phyloP scores from a whole-genome alignment of 116 monocot genomes.

The Phalaenopsis hybrid region DNA sequence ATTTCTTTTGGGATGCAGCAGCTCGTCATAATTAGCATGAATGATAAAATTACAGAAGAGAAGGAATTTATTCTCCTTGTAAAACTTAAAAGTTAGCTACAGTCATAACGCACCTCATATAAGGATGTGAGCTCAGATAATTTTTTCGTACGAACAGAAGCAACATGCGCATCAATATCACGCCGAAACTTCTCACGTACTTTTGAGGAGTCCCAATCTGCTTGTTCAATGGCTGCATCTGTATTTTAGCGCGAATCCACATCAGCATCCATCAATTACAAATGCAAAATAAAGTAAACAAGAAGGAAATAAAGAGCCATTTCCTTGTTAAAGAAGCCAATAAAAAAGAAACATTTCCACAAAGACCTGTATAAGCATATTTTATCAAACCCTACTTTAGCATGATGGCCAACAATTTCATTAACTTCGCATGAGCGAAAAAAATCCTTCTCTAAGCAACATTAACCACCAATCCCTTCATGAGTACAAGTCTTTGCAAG shows the following conservation, averaged over 20 bases:
- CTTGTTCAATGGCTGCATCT: slow-evolving; percentile 72
- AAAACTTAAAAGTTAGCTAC: background rate
- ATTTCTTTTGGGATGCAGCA: background rate
- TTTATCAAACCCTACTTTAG: background rate
- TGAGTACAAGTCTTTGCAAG: too few species aligned
- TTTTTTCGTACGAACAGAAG: slow-evolving; percentile 57
- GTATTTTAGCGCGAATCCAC: slow-evolving; percentile 6
- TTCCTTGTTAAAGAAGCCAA: background rate
- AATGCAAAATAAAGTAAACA: background rate
- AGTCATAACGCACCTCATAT: slow-evolving; percentile 45
- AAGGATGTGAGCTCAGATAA: slow-evolving; percentile 57
- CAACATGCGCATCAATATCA: slow-evolving; percentile 66
- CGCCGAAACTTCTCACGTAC: slow-evolving; percentile 65
- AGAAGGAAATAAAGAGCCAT: background rate
- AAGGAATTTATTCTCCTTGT: background rate
- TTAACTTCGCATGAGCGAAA: background rate
- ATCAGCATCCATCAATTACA: background rate
- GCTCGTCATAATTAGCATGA: background rate
- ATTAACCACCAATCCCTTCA: background rate
- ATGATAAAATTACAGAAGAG: background rate
- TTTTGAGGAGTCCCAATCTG: slow-evolving; percentile 81
- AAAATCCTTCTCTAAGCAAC: background rate
- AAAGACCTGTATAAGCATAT: background rate
- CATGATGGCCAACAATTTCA: background rate
- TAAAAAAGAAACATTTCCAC: background rate